Evolutionary conservation across 176 grass and related monocot species (phyloP).

Genomic region (Oryza glaberrima): DNA sequence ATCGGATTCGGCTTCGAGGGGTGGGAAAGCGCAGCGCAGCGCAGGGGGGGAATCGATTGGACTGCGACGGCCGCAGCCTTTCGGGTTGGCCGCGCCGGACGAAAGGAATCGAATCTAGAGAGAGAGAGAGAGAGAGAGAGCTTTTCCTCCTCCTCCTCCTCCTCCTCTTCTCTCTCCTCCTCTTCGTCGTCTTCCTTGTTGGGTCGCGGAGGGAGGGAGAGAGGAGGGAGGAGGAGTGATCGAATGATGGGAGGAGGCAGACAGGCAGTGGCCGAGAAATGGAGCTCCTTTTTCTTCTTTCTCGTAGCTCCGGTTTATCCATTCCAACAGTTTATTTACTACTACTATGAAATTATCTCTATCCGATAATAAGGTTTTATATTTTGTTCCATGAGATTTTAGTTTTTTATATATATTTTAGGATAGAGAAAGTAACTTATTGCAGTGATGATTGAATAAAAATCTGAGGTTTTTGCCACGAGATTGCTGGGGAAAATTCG

Average conservation of each 20-base stretch:
- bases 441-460: not conserved
- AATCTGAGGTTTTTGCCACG: not conserved
- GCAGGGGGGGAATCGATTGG: constrained; percentile 35
- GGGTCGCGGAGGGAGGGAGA: not conserved
- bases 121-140: not conserved
- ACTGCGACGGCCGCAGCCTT: constrained; percentile 68
- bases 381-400: no score
- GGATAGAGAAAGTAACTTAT: not conserved
- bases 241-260: constrained; percentile 1
- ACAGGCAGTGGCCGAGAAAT: not conserved
- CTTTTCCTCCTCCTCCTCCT: not conserved
- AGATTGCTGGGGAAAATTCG: not conserved
- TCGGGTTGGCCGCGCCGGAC: not conserved
- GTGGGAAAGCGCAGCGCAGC: constrained; percentile 51
- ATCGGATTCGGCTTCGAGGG: constrained; percentile 73
- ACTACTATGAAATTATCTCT: no score
- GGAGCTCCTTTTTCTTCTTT: not conserved
- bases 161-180: not conserved
- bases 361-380: no score
- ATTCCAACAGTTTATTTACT: no score
- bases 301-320: not conserved
- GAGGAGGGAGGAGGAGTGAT: not conserved
- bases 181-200: not conserved
- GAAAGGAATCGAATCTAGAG: constrained; percentile 51
- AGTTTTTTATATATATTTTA: no score